These are phyloP conservation scores for Didymella exigua DNA, from an alignment of 2,329 filamentous ascomycete genomes.

Conservation along the genomic window DNA sequence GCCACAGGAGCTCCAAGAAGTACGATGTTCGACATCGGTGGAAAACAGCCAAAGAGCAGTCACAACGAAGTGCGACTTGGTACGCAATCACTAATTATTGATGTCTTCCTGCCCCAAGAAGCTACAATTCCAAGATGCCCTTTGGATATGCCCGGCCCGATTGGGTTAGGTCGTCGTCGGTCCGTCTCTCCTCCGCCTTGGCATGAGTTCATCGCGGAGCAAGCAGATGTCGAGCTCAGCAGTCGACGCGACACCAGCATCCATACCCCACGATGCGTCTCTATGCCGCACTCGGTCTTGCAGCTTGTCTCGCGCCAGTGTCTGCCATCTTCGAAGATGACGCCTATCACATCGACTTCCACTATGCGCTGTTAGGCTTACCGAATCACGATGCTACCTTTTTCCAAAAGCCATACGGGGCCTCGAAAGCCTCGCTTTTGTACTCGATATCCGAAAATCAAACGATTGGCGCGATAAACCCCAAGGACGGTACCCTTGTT, in stretches of 20 bases:
- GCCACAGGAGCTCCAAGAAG: background rate
- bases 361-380: slow-evolving; percentile 84
- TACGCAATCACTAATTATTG: background rate
- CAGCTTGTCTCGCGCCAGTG: slow-evolving; percentile 56
- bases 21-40: background rate
- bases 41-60: background rate
- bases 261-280: slow-evolving; percentile 44
- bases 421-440: slow-evolving; percentile 84
- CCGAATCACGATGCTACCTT: slow-evolving; percentile 85
- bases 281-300: slow-evolving; percentile 43
- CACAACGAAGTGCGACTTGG: background rate
- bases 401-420: slow-evolving; percentile 84
- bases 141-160: background rate
- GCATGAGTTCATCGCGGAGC: slow-evolving; percentile 12
- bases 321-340: slow-evolving; percentile 85
- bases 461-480: slow-evolving; percentile 86
- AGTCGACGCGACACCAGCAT: slow-evolving; percentile 8
- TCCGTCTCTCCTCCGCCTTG: background rate
- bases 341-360: slow-evolving; percentile 89
- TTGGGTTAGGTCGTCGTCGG: background rate
- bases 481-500: slow-evolving; percentile 78
- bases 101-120: background rate
- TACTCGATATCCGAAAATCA: slow-evolving; percentile 88
- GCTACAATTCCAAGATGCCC: background rate
- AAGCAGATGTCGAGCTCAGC: slow-evolving; percentile 7